Base-by-base conservation (phyloP, 2,329 filamentous ascomycete genomes). In the Fusarium buxicola region DNA sequence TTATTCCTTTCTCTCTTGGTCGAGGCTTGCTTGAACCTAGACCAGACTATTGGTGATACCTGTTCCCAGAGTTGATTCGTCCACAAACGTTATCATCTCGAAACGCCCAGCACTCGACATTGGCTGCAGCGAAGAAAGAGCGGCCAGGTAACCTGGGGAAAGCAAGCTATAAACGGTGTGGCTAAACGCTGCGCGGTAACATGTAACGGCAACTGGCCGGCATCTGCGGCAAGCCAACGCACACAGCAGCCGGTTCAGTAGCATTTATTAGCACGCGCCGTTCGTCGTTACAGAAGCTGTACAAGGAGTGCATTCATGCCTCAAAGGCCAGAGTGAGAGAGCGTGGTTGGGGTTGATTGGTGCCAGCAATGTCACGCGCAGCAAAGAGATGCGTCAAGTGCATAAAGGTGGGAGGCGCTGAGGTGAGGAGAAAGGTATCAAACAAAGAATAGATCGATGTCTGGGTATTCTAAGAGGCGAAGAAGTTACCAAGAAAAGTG, bases 341-440 rank as follows among this genome's bases (percentile, higher is more conserved):
- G 50, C 30, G 56, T 64, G 49, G 57, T 43, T 13, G 13, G 52
- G 41, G 40, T 35, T 66, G 67, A 59, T 68, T 66, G 61, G 68
- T 44, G 52, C 48, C 39, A 27, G 27, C 15, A n/a, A 24, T 39
- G 36, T 48, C 62, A 52, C 45, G 47, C 46, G 50, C 46, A 41
- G 47, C n/a, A 41, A 63, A 56, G 36, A 30, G 24, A 41, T 52
- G 12, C 13, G 31, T 15, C 38, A 25, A 49, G 45, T 30, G 25
- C 27, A 36, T 30, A 13, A 50, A 38, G 49, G 48, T 55, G 50
- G 18, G 41, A 35, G 41, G 47, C 36, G 36, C 30, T 27, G 24
- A 38, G 38, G 38, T 24, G 24, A 38, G 36, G 38, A 24, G 47
- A 31, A 40, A 36, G 43, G 27, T 28, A 9, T 30, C 28, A 13